phyloP scores from a whole-genome alignment of 2,329 filamentous ascomycete genomes.

The Claviceps arundinis region DNA sequence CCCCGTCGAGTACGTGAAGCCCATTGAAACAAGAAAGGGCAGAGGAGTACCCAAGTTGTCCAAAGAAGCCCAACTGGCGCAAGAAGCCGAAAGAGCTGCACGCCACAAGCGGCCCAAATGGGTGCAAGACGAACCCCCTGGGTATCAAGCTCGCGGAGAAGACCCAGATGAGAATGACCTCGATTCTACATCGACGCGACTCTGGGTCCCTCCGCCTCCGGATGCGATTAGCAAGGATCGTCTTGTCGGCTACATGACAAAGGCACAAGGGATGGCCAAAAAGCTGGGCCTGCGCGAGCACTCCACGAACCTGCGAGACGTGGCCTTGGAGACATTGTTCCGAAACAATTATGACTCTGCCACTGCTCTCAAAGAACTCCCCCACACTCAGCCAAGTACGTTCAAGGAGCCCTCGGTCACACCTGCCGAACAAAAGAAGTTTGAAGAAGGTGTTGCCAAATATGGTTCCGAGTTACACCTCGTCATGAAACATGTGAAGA shows the following conservation, averaged over 20 bases:
- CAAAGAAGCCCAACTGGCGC: constrained; percentile 68
- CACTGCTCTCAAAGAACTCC: constrained; percentile 56
- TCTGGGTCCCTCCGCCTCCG: constrained; percentile 64
- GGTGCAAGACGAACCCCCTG: constrained; percentile 81
- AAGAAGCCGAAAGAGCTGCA: constrained; percentile 70
- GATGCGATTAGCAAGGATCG: constrained; percentile 38
- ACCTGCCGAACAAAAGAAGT: constrained; percentile 69
- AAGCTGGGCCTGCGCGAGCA: constrained; percentile 57
- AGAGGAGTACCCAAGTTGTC: constrained; percentile 67
- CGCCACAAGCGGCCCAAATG: constrained; percentile 79
- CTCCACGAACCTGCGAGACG: constrained; percentile 79
- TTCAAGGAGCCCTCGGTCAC: constrained; percentile 78
- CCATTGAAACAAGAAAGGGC: constrained; percentile 71
- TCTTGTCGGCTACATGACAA: constrained; percentile 65
- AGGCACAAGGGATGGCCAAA: constrained; percentile 50
- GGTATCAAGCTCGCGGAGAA: constrained; percentile 74
- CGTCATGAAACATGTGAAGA: constrained; percentile 77
- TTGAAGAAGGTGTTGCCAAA: constrained; percentile 81
- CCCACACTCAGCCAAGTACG: constrained; percentile 52
- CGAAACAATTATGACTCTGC: constrained; percentile 58
- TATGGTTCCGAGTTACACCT: constrained; percentile 81
- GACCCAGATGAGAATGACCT: constrained; percentile 60
- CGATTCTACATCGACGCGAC: constrained; percentile 57
- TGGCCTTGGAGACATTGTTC: constrained; percentile 63
- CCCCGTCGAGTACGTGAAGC: constrained; percentile 81